A percentile compares a stretch with the other conserved stretches of the same genome.
These are phyloP conservation scores for Hemileccinum rubropunctum DNA, from an alignment of 768 basidiomycete species.

Conservation along the genomic window DNA sequence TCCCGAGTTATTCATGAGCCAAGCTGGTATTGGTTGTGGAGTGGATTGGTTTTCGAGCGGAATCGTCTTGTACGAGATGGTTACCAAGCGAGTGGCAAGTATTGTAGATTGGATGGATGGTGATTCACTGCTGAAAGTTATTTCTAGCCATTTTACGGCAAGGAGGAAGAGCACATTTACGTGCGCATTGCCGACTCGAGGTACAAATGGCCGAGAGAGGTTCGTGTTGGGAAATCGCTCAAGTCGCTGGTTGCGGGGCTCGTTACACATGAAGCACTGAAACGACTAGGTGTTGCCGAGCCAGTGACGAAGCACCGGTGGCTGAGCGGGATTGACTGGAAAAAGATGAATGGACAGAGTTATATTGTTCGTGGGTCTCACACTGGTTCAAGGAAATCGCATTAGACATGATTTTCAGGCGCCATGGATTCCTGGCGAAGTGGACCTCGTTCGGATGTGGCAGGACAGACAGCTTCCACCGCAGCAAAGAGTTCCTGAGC, in stretches of 20 bases:
- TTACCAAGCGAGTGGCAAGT: constrained; percentile 36
- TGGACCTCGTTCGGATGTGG: constrained; percentile 34
- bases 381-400: too few species aligned
- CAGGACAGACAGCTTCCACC: constrained; percentile 37
- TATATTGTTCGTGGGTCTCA: constrained; percentile 41
- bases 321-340: constrained; percentile 47
- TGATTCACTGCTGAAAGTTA: background rate
- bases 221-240: constrained; percentile 38
- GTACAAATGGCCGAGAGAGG: constrained; percentile 38
- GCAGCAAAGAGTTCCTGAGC: constrained; percentile 37
- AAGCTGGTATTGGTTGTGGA: constrained; percentile 24
- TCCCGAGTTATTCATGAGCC: constrained; percentile 41
- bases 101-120: background rate
- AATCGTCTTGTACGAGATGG: constrained; percentile 52
- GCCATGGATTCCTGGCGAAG: constrained; percentile 37
- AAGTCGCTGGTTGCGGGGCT: constrained; percentile 43
- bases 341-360: constrained; percentile 38
- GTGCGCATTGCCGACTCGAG: constrained; percentile 27
- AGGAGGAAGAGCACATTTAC: constrained; percentile 25
- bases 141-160: constrained; percentile 28
- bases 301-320: constrained; percentile 43
- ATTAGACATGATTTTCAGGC: constrained; percentile 32
- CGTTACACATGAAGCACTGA: constrained; percentile 33
- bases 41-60: constrained; percentile 60
- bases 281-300: constrained; percentile 40